A percentile compares a stretch with the other conserved stretches of the same genome.
These are phyloP conservation scores for Chalciporus pseudorubinellus DNA, from an alignment of 768 basidiomycete genomes.

Conservation along the genomic window DNA sequence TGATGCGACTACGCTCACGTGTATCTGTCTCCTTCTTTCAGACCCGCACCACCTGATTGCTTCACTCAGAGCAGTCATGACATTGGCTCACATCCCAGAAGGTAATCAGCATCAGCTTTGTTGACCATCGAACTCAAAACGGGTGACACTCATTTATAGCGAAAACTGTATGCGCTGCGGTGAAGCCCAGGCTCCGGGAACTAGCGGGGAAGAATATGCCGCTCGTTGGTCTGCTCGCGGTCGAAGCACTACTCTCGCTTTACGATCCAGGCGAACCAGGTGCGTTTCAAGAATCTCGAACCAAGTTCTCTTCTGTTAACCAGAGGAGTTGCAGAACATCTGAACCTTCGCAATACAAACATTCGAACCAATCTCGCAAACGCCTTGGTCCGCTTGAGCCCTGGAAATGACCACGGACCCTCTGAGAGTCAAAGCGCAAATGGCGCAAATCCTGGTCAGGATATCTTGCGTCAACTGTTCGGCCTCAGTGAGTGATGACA, in stretches of 20 bases:
- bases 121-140: too few relatives aligned
- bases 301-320: background rate
- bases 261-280: slow-evolving; percentile 4
- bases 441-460: background rate
- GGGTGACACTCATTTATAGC: background rate
- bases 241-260: slow-evolving; percentile 18
- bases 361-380: slow-evolving; percentile 20
- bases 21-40: background rate
- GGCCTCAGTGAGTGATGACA: slow-evolving; percentile 14
- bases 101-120: slow-evolving; percentile 3
- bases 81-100: slow-evolving; percentile 16
- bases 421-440: background rate
- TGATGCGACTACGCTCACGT: background rate
- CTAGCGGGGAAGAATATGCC: slow-evolving; percentile 9
- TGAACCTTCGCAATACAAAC: slow-evolving; percentile 3
- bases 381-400: slow-evolving; percentile 9
- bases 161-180: background rate
- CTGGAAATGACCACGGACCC: background rate
- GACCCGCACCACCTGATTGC: slow-evolving; percentile 11
- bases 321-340: background rate
- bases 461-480: slow-evolving; percentile 11
- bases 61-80: slow-evolving; percentile 17
- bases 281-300: background rate
- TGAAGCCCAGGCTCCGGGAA: slow-evolving; percentile 15
- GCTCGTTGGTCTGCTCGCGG: slow-evolving; percentile 19